phyloP scores from a whole-genome alignment of 768 basidiomycete species.

The Lentinula detonsa region DNA sequence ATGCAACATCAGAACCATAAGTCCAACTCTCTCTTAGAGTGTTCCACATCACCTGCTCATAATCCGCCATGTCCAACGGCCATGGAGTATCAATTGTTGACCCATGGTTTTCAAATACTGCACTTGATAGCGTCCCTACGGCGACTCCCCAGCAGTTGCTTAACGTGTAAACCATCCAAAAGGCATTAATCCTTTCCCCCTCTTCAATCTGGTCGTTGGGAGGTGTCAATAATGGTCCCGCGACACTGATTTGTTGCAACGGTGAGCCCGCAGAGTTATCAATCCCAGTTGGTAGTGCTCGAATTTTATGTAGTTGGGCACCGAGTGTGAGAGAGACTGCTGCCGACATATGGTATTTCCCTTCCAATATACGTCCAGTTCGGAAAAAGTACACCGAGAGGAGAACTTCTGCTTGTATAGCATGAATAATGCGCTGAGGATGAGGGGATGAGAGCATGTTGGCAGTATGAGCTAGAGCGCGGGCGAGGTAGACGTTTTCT shows the following conservation, averaged over 20 bases:
- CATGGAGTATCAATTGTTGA: constrained; percentile 9
- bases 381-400: constrained; percentile 38
- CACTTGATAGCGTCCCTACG: constrained; percentile 13
- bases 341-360: constrained; percentile 31
- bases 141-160: constrained; percentile 25
- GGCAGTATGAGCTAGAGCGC: constrained; percentile 33
- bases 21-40: neutral
- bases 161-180: constrained; percentile 33
- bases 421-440: constrained; percentile 24
- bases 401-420: constrained; percentile 33
- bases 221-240: constrained; percentile 21
- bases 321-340: constrained; percentile 24
- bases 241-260: constrained; percentile 12
- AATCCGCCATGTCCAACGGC: constrained; percentile 9
- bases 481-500: constrained; percentile 42
- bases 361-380: constrained; percentile 33
- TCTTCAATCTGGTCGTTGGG: constrained; percentile 7
- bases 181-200: constrained; percentile 35
- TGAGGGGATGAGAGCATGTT: constrained; percentile 10
- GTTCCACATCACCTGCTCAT: constrained; percentile 11
- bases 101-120: constrained; percentile 6
- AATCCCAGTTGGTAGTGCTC: constrained; percentile 25
- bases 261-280: constrained; percentile 31
- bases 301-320: constrained; percentile 27
- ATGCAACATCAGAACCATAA: neutral